Conservation (phyloP, 352 stramenopile genomes). For the Phytophthora boehmeriae region DNA sequence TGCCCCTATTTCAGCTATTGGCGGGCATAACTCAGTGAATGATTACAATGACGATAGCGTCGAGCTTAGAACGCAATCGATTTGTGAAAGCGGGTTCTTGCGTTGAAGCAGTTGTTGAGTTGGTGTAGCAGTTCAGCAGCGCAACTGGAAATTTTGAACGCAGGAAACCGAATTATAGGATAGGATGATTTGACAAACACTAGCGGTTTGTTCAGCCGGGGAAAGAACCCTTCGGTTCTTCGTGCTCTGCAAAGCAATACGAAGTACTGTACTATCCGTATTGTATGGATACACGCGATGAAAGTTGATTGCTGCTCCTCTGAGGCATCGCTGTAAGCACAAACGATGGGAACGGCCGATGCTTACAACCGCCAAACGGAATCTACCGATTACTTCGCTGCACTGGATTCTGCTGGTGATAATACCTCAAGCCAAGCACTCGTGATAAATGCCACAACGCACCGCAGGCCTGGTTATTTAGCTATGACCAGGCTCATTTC, state of each 20-base stretch:
- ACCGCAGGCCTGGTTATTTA: background rate
- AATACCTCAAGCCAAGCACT: background rate
- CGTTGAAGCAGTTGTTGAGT: background rate
- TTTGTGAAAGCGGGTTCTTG: background rate
- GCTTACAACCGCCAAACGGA: too few species aligned
- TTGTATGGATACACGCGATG: background rate
- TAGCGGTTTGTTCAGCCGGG: too few species aligned
- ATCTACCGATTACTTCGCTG: too few species aligned
- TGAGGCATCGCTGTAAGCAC: too few species aligned
- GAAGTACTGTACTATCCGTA: too few species aligned
- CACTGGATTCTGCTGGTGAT: background rate
- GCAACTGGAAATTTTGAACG: background rate
- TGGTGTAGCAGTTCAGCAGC: background rate
- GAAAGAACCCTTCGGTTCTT: too few species aligned
- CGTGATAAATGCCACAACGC: background rate
- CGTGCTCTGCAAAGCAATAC: too few species aligned
- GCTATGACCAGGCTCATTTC: background rate
- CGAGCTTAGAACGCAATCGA: slow-evolving; percentile 4
- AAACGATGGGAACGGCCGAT: too few species aligned
- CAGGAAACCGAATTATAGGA: too few species aligned
- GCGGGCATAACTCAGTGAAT: background rate
- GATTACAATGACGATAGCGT: slow-evolving; percentile 6
- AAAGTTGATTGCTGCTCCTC: too few species aligned
- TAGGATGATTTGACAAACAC: background rate
- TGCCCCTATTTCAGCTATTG: background rate